phyloP scores from a whole-genome alignment of 176 grass and related monocot species.

The Hordeum marinum region DNA sequence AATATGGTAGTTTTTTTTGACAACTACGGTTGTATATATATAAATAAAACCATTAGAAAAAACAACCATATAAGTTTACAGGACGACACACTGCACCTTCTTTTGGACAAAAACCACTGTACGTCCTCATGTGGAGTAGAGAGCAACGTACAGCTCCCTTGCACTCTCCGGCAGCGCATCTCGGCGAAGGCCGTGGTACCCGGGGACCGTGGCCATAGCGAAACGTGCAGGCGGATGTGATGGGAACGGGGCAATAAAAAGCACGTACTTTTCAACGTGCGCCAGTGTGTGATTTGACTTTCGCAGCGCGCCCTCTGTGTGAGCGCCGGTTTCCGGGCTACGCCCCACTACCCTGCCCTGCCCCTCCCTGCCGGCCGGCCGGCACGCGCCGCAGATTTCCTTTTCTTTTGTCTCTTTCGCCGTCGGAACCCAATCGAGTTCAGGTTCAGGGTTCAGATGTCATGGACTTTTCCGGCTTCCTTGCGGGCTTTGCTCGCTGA shows the following conservation, averaged over 20 bases:
- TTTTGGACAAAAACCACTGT: not conserved
- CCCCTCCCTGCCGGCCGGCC: too few relatives aligned
- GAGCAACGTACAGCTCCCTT: not conserved
- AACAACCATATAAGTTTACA: not conserved
- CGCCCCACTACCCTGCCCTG: too few relatives aligned
- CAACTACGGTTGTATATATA: too few relatives aligned
- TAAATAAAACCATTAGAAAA: not conserved
- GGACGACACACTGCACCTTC: not conserved
- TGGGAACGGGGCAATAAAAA: not conserved
- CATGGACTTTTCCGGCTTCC: not conserved
- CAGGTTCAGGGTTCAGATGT: not conserved
- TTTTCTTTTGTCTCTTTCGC: not conserved
- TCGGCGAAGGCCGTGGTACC: not conserved
- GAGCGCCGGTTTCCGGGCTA: not conserved
- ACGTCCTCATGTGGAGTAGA: not conserved
- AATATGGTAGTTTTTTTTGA: too few relatives aligned
- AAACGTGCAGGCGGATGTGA: not conserved
- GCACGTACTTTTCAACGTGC: constrained; percentile 42
- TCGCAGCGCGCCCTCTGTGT: not conserved
- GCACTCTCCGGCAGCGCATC: not conserved
- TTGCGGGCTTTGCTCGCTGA: not conserved
- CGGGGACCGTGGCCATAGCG: not conserved
- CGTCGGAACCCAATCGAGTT: not conserved
- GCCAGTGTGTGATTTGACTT: constrained; percentile 48
- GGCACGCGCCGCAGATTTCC: not conserved